Evolutionary conservation across 2,329 filamentous ascomycete genomes (phyloP).

Genomic region (Pseudogymnoascus sp.): DNA sequence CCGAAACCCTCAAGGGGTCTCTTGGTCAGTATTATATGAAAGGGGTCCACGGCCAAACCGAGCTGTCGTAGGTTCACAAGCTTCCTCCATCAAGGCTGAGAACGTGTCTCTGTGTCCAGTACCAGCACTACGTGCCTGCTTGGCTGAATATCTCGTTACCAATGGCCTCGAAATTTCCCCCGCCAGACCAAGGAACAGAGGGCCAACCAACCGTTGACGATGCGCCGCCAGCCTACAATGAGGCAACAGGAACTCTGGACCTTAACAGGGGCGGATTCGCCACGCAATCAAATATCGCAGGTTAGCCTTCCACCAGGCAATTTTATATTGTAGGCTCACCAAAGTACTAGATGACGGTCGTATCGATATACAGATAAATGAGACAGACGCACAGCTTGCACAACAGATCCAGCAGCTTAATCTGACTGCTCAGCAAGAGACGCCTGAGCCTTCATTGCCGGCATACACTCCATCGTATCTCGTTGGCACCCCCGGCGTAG

Average conservation of each 20-base stretch:
- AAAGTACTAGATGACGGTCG: neutral
- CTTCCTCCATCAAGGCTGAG: neutral
- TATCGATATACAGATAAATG: constrained; percentile 1
- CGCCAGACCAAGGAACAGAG: neutral
- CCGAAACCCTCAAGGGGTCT: neutral
- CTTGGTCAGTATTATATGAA: neutral
- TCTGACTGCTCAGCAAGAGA: neutral
- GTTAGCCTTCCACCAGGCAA: neutral
- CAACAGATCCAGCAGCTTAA: neutral
- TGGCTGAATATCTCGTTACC: neutral
- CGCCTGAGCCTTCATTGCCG: neutral
- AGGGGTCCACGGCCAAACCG: neutral
- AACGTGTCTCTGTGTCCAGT: neutral
- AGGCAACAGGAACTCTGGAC: neutral
- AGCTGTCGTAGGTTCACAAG: neutral
- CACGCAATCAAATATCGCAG: neutral
- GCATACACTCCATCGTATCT: neutral
- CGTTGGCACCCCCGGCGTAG: constrained; percentile 25
- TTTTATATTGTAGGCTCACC: neutral
- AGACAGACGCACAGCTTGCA: neutral
- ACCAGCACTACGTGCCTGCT: neutral
- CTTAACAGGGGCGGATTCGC: neutral
- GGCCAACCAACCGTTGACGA: neutral
- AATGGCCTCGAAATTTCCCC: neutral
- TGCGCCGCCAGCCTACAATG: neutral